A percentile compares a stretch with the other conserved stretches of the same genome.
Conservation (phyloP, 2,329 filamentous ascomycete genomes). For the Metarhizium album region DNA sequence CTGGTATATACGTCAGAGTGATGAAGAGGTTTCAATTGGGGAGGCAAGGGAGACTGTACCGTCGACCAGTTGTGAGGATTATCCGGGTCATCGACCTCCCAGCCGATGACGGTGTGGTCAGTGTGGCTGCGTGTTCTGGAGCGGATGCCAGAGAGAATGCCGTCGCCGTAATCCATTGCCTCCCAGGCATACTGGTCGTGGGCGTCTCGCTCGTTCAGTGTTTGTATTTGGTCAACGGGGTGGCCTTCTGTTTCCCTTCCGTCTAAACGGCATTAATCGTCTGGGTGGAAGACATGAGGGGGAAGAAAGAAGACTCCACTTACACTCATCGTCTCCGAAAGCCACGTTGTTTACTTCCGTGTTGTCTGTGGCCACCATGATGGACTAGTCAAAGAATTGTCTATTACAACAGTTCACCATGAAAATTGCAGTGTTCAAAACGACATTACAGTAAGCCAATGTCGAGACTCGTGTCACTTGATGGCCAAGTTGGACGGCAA, state of each 20-base stretch:
- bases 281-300: not conserved
- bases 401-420: not conserved
- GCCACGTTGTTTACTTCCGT: not conserved
- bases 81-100: slow-evolving; percentile 36
- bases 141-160: slow-evolving; percentile 22
- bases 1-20: slow-evolving; percentile 19
- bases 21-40: not conserved
- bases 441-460: not conserved
- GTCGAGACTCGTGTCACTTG: not conserved
- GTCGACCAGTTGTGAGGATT: slow-evolving; percentile 43
- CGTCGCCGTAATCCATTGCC: slow-evolving; percentile 23
- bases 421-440: not conserved
- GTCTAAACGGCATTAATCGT: slow-evolving; percentile 6
- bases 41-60: slow-evolving; percentile 15
- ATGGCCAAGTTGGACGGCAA: not conserved
- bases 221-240: slow-evolving; percentile 14
- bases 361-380: not conserved
- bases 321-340: not conserved
- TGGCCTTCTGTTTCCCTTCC: slow-evolving; percentile 16
- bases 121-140: slow-evolving; percentile 23
- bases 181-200: slow-evolving; percentile 30
- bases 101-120: slow-evolving; percentile 29
- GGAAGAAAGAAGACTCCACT: not conserved
- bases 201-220: slow-evolving; percentile 29
- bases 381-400: not conserved